Percentiles rank a stretch among this genome's conserved stretches.
phyloP scores from a whole-genome alignment of 345 rosid species.

The Aethionema arabicum region DNA sequence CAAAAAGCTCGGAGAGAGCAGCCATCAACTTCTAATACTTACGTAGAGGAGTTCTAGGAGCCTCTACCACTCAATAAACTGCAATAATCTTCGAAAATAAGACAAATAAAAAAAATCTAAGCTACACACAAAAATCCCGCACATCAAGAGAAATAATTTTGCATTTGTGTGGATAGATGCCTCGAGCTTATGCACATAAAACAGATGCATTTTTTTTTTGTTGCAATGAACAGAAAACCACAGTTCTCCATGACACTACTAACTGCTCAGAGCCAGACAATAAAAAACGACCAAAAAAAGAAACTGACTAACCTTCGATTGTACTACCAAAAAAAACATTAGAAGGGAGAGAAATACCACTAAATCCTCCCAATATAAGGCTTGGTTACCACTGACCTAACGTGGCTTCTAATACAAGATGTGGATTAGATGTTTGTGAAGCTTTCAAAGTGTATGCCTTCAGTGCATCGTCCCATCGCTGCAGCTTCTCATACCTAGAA shows the following conservation, averaged over 20 bases:
- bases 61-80: conserved; percentile 2
- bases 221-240: conserved; percentile 22
- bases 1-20: conserved; percentile 15
- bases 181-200: conserved; percentile 15
- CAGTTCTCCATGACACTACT: conserved; percentile 9
- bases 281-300: conserved; percentile 16
- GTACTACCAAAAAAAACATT: not conserved
- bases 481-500: conserved; percentile 96
- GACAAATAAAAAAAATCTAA: not conserved
- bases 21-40: conserved; percentile 2
- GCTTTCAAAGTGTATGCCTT: conserved; percentile 89
- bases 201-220: not conserved
- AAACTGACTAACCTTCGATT: conserved; percentile 12
- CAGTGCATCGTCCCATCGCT: conserved; percentile 98
- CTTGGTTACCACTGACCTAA: conserved; percentile 51
- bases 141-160: not conserved
- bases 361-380: conserved; percentile 2
- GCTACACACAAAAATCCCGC: not conserved
- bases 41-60: conserved; percentile 1
- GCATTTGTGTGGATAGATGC: conserved; percentile 5
- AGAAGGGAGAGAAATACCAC: not conserved
- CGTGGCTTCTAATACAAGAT: conserved; percentile 79
- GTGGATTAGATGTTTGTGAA: conserved; percentile 72
- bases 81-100: conserved; percentile 1
- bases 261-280: conserved; percentile 4